These are phyloP conservation scores for Thamnidium elegans DNA, from an alignment of 192 early-diverging fungal species.

Conservation along the genomic window DNA sequence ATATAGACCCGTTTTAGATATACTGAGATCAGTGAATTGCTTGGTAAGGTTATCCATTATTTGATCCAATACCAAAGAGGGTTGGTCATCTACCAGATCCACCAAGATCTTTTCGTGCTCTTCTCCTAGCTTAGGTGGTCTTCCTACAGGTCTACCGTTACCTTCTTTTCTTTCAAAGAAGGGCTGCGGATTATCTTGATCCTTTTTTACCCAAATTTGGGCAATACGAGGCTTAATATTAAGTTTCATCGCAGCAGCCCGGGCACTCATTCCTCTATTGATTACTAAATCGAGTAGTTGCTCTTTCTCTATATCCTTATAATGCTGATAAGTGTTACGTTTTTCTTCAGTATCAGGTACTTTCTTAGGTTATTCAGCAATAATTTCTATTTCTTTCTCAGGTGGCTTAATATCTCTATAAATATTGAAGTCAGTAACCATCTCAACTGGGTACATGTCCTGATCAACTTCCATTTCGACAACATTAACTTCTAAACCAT, in stretches of 20 bases:
- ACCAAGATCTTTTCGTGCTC: slow-evolving; percentile 15
- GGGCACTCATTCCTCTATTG: not conserved
- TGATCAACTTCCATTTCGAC: not conserved
- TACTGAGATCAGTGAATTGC: not conserved
- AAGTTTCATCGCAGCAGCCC: not conserved
- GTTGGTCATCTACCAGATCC: slow-evolving; percentile 11
- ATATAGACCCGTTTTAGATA: slow-evolving; percentile 1
- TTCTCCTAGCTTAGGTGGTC: not conserved
- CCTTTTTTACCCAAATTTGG: not conserved
- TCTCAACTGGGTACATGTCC: not conserved
- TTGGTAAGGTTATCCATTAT: not conserved
- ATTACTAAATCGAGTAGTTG: not conserved
- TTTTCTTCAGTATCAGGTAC: no score
- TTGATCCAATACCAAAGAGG: slow-evolving; percentile 10
- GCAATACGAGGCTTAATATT: not conserved
- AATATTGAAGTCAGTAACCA: not conserved
- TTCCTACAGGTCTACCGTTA: slow-evolving; percentile 1
- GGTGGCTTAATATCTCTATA: not conserved
- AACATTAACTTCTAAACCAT: no score
- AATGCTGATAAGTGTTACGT: no score
- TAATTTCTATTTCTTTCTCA: not conserved
- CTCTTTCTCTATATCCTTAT: no score
- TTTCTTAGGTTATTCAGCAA: not conserved
- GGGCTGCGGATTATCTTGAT: not conserved
- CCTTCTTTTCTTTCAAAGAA: slow-evolving; percentile 13